Conservation (phyloP, 2,329 filamentous ascomycete genomes). For the Monilinia fructigena region DNA sequence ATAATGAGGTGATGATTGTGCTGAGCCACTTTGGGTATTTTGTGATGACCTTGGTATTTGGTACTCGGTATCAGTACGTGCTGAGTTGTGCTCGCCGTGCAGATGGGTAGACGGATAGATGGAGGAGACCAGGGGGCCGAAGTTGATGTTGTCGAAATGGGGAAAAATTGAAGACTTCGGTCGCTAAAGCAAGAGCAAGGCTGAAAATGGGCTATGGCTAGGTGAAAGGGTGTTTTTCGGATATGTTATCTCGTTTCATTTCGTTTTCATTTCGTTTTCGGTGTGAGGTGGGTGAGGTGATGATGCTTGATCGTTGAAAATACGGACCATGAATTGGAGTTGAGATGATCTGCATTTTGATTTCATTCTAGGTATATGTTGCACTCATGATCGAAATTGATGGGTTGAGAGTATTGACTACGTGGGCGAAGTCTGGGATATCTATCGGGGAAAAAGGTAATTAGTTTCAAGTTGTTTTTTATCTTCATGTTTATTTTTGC, state of each 20-base stretch:
- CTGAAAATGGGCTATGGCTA: conserved; percentile 7
- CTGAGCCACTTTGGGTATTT: conserved; percentile 19
- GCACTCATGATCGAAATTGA: conserved; percentile 17
- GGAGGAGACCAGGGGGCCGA: conserved; percentile 5
- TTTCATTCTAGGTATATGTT: not conserved
- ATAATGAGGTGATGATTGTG: conserved; percentile 14
- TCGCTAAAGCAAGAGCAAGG: conserved; percentile 13
- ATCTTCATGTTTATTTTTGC: conserved; percentile 9
- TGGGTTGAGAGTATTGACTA: conserved; percentile 19
- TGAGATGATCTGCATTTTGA: conserved; percentile 15
- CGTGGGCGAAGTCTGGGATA: conserved; percentile 6
- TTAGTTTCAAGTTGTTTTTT: conserved; percentile 15
- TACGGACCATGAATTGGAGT: not conserved
- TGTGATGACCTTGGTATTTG: not conserved
- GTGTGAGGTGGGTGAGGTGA: not conserved
- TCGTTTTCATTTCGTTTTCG: conserved; percentile 5
- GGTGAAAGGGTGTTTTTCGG: not conserved
- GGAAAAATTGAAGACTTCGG: not conserved
- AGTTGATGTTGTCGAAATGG: not conserved
- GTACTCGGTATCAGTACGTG: conserved; percentile 8
- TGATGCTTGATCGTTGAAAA: conserved; percentile 9
- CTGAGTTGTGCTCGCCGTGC: not conserved
- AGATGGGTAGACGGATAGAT: not conserved
- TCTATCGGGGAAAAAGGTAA: not conserved
- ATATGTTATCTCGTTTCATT: conserved; percentile 11